Percentiles rank a stretch among this genome's conserved stretches.
phyloP scores from a whole-genome alignment of 768 basidiomycete species.

The Lactarius evosmus region DNA sequence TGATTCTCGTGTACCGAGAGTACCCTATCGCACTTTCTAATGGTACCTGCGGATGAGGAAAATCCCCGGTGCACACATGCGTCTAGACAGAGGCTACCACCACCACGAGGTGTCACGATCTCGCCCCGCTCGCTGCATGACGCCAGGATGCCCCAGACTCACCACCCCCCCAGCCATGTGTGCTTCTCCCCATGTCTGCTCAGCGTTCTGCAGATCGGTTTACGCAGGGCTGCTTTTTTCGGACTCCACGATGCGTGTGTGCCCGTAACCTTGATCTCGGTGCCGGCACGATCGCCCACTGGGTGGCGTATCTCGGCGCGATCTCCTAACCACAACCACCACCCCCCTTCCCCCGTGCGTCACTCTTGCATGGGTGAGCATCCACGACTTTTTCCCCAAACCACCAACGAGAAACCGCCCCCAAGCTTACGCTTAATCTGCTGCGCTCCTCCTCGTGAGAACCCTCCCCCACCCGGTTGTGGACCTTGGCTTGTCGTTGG shows the following conservation, averaged over 20 bases:
- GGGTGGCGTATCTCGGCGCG: conserved; percentile 15
- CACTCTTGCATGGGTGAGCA: neutral
- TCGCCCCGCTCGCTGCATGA: neutral
- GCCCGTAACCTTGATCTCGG: neutral
- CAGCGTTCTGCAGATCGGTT: conserved; percentile 6
- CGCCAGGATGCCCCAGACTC: conserved; percentile 14
- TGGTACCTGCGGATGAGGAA: neutral
- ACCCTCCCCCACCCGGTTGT: neutral
- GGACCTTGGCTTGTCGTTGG: neutral
- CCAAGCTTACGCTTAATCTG: neutral
- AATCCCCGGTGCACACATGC: neutral
- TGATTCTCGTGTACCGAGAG: neutral
- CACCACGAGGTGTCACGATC: neutral
- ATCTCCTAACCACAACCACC: neutral
- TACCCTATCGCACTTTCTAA: conserved; percentile 5
- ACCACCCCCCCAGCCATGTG: neutral
- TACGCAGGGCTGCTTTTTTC: neutral
- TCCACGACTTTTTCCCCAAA: conserved; percentile 6
- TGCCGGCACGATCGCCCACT: conserved; percentile 5
- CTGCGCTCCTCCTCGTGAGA: neutral
- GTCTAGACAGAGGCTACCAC: neutral
- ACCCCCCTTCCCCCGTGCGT: neutral
- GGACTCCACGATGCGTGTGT: conserved; percentile 8
- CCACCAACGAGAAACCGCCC: neutral
- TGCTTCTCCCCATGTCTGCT: conserved; percentile 2